Conservation (phyloP, 139 green algal genomes). For the Coelastrella sp. region DNA sequence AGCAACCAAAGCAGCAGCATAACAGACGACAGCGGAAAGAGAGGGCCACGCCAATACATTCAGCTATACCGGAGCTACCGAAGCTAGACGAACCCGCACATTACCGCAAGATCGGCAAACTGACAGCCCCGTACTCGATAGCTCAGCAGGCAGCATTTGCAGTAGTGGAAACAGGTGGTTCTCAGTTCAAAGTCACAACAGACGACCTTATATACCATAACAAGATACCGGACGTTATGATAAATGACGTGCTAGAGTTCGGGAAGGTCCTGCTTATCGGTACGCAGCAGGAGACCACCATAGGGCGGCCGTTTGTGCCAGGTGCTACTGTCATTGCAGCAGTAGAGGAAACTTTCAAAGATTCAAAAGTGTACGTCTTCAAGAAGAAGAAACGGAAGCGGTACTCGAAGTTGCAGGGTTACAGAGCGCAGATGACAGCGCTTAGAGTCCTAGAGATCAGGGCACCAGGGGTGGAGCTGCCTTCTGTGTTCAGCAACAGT, state of each 20-base stretch:
- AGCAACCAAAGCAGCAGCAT: neutral
- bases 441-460: slow-evolving; percentile 61
- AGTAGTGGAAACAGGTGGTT: slow-evolving; percentile 55
- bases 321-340: slow-evolving; percentile 51
- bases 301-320: slow-evolving; percentile 60
- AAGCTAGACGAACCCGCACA: slow-evolving; percentile 35
- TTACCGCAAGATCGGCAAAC: slow-evolving; percentile 46
- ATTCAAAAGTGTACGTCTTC: slow-evolving; percentile 69
- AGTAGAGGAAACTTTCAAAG: slow-evolving; percentile 65
- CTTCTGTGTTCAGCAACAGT: too few relatives aligned
- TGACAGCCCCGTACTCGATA: slow-evolving; percentile 51
- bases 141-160: slow-evolving; percentile 54
- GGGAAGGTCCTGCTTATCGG: slow-evolving; percentile 60
- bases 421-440: slow-evolving; percentile 53
- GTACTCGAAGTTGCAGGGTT: slow-evolving; percentile 59
- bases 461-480: slow-evolving; percentile 1
- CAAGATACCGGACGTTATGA: slow-evolving; percentile 50
- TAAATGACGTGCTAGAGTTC: slow-evolving; percentile 64
- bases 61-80: slow-evolving; percentile 57
- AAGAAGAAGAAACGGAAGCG: slow-evolving; percentile 66
- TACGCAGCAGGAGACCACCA: slow-evolving; percentile 46
- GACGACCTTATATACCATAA: slow-evolving; percentile 66
- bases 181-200: slow-evolving; percentile 66
- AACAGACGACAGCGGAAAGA: neutral
- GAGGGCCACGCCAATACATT: slow-evolving; percentile 40